phyloP scores from a whole-genome alignment of 2,329 filamentous ascomycete species.

The Aspergillus aculeatus region DNA sequence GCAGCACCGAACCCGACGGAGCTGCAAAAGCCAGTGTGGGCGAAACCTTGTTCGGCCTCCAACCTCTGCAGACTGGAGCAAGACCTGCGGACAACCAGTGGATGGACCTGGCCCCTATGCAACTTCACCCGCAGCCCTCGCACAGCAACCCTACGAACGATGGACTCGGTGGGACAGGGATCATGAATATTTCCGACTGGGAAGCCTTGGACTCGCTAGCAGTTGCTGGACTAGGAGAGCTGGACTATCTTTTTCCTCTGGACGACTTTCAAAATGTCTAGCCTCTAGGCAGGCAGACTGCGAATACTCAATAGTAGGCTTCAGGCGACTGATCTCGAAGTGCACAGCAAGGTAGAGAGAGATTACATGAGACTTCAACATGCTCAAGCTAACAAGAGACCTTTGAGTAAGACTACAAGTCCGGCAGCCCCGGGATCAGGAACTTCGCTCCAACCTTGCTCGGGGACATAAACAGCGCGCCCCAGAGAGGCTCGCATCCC shows the following conservation, averaged over 20 bases:
- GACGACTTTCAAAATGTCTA: background rate
- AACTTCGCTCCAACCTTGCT: too few relatives aligned
- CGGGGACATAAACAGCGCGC: too few relatives aligned
- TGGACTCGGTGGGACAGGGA: constrained; percentile 17
- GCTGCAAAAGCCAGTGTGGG: too few relatives aligned
- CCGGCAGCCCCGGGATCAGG: too few relatives aligned
- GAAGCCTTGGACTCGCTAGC: constrained; percentile 31
- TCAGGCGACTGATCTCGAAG: background rate
- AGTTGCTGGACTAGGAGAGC: constrained; percentile 19
- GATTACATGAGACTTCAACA: too few relatives aligned
- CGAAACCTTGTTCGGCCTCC: too few relatives aligned
- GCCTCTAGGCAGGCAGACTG: background rate
- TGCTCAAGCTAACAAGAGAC: too few relatives aligned
- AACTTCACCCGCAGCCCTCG: constrained; percentile 7
- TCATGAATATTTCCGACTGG: constrained; percentile 26
- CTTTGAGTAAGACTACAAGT: too few relatives aligned
- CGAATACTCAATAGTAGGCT: background rate
- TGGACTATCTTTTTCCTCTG: constrained; percentile 13
- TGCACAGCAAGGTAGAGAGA: background rate
- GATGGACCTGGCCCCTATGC: background rate
- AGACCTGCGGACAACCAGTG: background rate
- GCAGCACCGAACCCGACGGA: too few relatives aligned
- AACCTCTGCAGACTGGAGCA: too few relatives aligned
- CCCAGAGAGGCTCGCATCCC: too few relatives aligned
- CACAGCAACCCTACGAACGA: constrained; percentile 11